Percentiles rank a stretch among this genome's conserved stretches.
Conservation (phyloP, 1,139 yeast genomes). For the Taphrina betulina region DNA sequence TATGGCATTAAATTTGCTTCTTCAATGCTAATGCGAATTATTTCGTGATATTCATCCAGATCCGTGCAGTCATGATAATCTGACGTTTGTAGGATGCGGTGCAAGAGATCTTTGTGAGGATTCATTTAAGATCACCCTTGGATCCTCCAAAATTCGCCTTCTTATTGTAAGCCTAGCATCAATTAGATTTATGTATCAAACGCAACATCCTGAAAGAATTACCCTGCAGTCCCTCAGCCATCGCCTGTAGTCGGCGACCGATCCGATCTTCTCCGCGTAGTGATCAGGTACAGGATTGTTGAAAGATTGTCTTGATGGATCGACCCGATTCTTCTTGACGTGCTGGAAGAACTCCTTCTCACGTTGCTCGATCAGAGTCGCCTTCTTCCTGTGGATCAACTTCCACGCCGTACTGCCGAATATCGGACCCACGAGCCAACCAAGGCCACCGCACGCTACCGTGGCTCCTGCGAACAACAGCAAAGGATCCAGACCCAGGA, state of each 20-base stretch:
- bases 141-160: constrained; percentile 26
- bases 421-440: constrained; percentile 80
- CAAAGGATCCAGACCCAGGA: constrained; percentile 84
- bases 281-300: constrained; percentile 97
- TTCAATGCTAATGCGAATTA: too few relatives aligned
- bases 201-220: constrained; percentile 50
- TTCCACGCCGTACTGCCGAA: constrained; percentile 72
- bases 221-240: constrained; percentile 96
- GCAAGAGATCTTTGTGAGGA: too few relatives aligned
- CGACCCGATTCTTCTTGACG: constrained; percentile 76
- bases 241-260: constrained; percentile 80
- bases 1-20: too few relatives aligned
- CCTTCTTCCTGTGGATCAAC: constrained; percentile 44
- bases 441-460: constrained; percentile 68
- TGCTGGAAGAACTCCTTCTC: constrained; percentile 73
- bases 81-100: too few relatives aligned
- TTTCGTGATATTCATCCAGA: too few relatives aligned
- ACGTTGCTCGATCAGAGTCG: constrained; percentile 41
- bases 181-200: too few relatives aligned
- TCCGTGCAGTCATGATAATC: too few relatives aligned
- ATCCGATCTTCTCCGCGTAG: constrained; percentile 92
- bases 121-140: constrained; percentile 8
- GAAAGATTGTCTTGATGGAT: constrained; percentile 88
- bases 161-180: constrained; percentile 13
- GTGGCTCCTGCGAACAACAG: constrained; percentile 70